A percentile compares a stretch with the other conserved stretches of the same genome.
Conservation (phyloP, 164 flowering plant genomes). For the Berberis thunbergii region DNA sequence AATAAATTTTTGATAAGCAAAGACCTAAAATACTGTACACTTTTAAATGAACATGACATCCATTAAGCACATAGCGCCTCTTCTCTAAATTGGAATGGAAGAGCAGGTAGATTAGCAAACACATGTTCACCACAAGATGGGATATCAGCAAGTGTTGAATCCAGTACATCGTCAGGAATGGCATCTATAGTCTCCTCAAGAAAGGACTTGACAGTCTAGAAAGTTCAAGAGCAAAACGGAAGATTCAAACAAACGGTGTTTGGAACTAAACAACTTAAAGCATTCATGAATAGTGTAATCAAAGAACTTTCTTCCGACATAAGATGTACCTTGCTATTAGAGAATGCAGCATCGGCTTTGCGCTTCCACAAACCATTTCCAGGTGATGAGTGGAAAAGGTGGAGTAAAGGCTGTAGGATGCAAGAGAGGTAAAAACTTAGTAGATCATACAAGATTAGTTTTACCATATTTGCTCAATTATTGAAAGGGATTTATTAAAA, state of each 20-base stretch:
- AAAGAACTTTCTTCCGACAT: background rate
- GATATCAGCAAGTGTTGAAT: constrained; percentile 35
- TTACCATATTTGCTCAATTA: no score
- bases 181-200: constrained; percentile 73
- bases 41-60: background rate
- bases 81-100: constrained; percentile 40
- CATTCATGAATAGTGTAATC: background rate
- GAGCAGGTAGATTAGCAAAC: constrained; percentile 46
- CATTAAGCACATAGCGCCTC: constrained; percentile 38
- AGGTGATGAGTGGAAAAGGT: constrained; percentile 70
- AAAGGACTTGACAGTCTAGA: constrained; percentile 70
- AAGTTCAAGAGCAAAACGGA: background rate
- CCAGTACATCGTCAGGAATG: constrained; percentile 73
- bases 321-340: constrained; percentile 53
- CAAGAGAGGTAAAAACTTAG: no score
- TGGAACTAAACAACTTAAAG: background rate
- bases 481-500: no score
- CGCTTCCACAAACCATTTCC: constrained; percentile 89
- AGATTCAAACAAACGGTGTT: background rate
- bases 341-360: constrained; percentile 75
- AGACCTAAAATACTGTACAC: background rate
- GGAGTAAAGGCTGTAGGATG: constrained; percentile 63
- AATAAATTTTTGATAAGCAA: no score
- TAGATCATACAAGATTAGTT: no score
- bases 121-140: constrained; percentile 30